Conservation (phyloP, 257 asterid species). For the Thymus mandschuricus region DNA sequence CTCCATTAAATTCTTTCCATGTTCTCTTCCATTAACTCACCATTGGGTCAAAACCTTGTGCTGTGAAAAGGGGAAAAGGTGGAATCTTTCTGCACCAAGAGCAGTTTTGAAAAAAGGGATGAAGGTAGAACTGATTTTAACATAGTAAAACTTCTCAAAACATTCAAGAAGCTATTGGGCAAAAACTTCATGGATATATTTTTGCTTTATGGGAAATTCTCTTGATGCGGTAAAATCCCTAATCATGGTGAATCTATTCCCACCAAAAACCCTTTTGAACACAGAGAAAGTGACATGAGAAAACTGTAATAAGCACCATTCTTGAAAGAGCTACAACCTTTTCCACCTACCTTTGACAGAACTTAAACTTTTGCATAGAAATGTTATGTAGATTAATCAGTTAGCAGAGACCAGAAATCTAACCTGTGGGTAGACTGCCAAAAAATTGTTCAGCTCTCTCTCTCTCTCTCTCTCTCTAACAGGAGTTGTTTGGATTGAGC, state of each 20-base stretch:
- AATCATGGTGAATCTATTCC: conserved; percentile 5
- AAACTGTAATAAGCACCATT: conserved; percentile 6
- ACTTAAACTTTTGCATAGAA: not conserved
- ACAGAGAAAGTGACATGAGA: conserved; percentile 32
- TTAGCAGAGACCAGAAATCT: not conserved
- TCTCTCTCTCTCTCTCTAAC: conserved; percentile 1
- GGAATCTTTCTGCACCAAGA: conserved; percentile 8
- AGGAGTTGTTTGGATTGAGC: not conserved
- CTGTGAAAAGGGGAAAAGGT: conserved; percentile 14
- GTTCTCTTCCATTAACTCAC: conserved; percentile 22
- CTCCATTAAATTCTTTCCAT: not conserved
- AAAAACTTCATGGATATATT: conserved; percentile 2
- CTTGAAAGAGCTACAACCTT: conserved; percentile 18
- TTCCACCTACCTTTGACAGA: conserved; percentile 15
- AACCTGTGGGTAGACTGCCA: conserved; percentile 29
- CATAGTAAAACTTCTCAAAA: conserved; percentile 1
- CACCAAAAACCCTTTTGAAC: conserved; percentile 18
- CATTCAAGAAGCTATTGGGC: conserved; percentile 4
- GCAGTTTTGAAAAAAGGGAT: conserved; percentile 1
- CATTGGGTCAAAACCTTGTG: conserved; percentile 20
- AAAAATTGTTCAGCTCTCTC: not conserved
- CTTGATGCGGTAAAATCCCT: conserved; percentile 16
- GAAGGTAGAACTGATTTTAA: conserved; percentile 23
- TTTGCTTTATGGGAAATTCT: not conserved
- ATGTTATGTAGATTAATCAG: conserved; percentile 14